A percentile compares a stretch with the other conserved stretches of the same genome.
phyloP scores from a whole-genome alignment of 495 filamentous ascomycete genomes.

The Delitschia confertaspora region DNA sequence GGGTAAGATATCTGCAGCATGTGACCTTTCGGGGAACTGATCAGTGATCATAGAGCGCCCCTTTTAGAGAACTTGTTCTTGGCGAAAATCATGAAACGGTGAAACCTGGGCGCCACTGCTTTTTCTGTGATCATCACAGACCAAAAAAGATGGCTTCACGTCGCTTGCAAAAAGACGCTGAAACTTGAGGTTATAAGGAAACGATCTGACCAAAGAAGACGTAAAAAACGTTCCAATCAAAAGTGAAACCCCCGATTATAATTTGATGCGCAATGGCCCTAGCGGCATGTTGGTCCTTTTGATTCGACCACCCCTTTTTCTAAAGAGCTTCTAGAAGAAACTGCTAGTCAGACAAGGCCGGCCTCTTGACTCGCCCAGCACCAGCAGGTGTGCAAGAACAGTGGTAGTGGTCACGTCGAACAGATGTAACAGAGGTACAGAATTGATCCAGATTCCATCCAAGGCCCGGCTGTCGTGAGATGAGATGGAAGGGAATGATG shows the following conservation, averaged over 20 bases:
- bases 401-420: constrained; percentile 2
- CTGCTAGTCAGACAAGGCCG: constrained; percentile 19
- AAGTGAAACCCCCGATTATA: constrained; percentile 2
- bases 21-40: too few relatives aligned
- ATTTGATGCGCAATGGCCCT: background rate
- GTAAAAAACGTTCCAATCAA: constrained; percentile 15
- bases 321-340: constrained; percentile 22
- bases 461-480: background rate
- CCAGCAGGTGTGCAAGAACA: background rate
- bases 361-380: constrained; percentile 2
- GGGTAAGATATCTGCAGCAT: too few relatives aligned
- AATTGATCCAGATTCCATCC: background rate
- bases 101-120: too few relatives aligned
- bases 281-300: background rate
- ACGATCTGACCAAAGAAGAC: too few relatives aligned
- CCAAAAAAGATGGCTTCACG: too few relatives aligned
- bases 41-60: too few relatives aligned
- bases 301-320: constrained; percentile 18
- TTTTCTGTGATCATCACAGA: too few relatives aligned
- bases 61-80: too few relatives aligned
- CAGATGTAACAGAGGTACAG: constrained; percentile 11
- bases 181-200: too few relatives aligned
- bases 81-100: too few relatives aligned
- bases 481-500: background rate
- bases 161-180: too few relatives aligned